Evolutionary conservation across 2,329 filamentous ascomycete genomes (phyloP).

Genomic region (Metarhizium album): DNA sequence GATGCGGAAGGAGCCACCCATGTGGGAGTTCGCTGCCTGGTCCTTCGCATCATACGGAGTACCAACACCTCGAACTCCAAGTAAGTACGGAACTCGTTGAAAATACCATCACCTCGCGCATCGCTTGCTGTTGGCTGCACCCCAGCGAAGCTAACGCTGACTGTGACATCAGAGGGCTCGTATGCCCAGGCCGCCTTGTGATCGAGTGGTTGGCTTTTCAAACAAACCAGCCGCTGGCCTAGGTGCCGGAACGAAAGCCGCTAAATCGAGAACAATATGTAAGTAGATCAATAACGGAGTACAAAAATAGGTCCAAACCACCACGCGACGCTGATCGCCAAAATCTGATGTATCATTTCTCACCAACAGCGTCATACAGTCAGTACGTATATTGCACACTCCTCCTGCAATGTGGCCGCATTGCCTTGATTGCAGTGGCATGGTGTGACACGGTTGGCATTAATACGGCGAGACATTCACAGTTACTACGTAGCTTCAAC

Average conservation of each 20-base stretch:
- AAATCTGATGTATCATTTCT: constrained; percentile 9
- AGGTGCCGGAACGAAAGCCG: too few relatives aligned
- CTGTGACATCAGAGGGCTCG: too few relatives aligned
- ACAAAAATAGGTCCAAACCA: not conserved
- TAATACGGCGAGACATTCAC: not conserved
- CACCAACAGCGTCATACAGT: not conserved
- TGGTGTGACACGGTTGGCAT: not conserved
- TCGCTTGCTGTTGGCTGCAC: too few relatives aligned
- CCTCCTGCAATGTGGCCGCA: not conserved
- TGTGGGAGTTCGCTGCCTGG: not conserved
- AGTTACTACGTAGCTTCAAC: not conserved
- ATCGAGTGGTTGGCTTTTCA: not conserved
- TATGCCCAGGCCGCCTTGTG: not conserved
- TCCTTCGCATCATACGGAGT: not conserved
- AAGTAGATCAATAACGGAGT: too few relatives aligned
- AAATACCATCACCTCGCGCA: too few relatives aligned
- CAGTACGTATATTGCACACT: too few relatives aligned
- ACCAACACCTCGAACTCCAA: too few relatives aligned
- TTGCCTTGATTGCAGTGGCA: not conserved
- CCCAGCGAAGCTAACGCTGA: too few relatives aligned
- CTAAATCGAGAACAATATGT: too few relatives aligned
- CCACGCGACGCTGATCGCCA: not conserved
- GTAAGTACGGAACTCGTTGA: too few relatives aligned
- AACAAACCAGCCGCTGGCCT: not conserved
- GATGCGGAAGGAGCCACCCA: not conserved